phyloP scores from a whole-genome alignment of 2,329 filamentous ascomycete species.

The Venturiaceae sp. region DNA sequence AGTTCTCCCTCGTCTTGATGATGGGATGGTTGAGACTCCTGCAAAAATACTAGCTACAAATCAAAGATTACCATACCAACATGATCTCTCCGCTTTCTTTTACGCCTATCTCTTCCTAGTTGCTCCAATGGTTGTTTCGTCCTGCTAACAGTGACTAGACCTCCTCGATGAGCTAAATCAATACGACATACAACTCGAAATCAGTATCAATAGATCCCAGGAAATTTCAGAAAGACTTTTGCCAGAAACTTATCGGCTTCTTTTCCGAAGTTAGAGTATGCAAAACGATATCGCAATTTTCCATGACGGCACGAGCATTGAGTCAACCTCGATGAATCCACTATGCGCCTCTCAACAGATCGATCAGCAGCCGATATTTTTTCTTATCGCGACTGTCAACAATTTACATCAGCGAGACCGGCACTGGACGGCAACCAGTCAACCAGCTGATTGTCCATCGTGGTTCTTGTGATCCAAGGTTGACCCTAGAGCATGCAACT shows the following conservation, averaged over 20 bases:
- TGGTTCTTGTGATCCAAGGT: not conserved
- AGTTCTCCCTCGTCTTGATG: not conserved
- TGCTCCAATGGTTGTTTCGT: too few species aligned
- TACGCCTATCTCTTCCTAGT: not conserved
- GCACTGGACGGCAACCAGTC: not conserved
- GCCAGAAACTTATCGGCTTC: too few species aligned
- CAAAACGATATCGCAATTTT: too few species aligned
- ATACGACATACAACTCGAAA: too few species aligned
- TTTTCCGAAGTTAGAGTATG: too few species aligned
- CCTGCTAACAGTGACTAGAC: too few species aligned
- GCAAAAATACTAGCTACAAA: not conserved
- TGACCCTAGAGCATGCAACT: not conserved
- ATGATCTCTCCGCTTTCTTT: not conserved
- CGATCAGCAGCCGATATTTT: not conserved
- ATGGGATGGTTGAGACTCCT: constrained; percentile 5
- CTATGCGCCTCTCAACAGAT: not conserved
- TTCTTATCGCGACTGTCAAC: not conserved
- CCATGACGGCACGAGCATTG: too few species aligned
- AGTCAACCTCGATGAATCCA: not conserved
- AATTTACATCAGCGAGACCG: not conserved
- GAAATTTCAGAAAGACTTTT: too few species aligned
- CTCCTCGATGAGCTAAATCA: too few species aligned
- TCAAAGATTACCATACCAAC: not conserved
- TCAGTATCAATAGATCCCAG: too few species aligned
- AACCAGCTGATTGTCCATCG: not conserved